Conservation (phyloP, 352 stramenopile species). For the Pelagophyceae sp. region DNA sequence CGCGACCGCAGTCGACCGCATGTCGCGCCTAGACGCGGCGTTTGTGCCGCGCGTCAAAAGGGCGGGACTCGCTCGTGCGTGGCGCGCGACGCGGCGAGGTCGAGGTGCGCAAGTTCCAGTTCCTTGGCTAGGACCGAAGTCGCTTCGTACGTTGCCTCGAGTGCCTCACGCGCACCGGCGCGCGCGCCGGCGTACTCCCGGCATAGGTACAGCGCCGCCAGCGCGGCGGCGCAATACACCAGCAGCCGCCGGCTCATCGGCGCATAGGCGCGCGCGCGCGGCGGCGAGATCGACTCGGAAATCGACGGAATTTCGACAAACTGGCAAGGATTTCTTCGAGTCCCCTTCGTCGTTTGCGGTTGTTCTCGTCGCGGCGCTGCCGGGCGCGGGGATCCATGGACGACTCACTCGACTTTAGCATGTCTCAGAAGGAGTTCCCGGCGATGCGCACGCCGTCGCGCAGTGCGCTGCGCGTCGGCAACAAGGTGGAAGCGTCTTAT, state of each 20-base stretch:
- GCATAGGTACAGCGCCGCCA: neutral
- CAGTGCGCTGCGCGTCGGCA: conserved; percentile 37
- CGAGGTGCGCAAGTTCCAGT: conserved; percentile 3
- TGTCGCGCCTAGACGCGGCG: neutral
- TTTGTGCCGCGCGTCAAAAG: neutral
- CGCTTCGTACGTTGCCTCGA: neutral
- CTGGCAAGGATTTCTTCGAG: too few relatives aligned
- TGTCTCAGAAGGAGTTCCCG: conserved; percentile 25
- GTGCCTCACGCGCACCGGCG: neutral
- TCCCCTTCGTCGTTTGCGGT: too few relatives aligned
- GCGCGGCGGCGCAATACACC: too few relatives aligned
- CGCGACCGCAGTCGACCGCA: neutral
- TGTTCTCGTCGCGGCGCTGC: neutral
- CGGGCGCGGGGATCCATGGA: conserved; percentile 23
- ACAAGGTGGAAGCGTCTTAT: conserved; percentile 56
- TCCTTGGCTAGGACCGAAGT: neutral
- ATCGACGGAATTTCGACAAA: too few relatives aligned
- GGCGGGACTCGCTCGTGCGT: neutral
- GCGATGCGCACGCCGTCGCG: conserved; percentile 7
- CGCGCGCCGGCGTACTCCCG: neutral
- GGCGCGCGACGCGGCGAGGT: neutral
- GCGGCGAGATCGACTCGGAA: too few relatives aligned
- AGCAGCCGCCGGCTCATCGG: too few relatives aligned
- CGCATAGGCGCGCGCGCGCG: too few relatives aligned
- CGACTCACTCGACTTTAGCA: conserved; percentile 27